Evolutionary conservation across 192 early-diverging fungal species (phyloP).

Genomic region (Umbelopsis ramanniana): DNA sequence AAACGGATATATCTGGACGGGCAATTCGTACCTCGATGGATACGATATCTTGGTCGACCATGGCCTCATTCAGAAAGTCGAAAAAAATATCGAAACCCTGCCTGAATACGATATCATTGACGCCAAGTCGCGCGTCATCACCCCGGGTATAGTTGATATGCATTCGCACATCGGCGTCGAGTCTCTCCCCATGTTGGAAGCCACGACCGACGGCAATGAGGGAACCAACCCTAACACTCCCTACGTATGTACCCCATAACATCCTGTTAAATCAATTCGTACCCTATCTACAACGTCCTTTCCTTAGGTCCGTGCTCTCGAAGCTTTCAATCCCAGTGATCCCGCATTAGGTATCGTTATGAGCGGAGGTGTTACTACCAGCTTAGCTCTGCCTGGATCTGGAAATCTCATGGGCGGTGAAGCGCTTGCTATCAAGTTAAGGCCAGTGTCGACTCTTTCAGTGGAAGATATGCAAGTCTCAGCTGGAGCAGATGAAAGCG

Average conservation of each 20-base stretch:
- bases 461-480: conserved; percentile 63
- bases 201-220: conserved; percentile 58
- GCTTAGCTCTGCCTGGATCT: conserved; percentile 64
- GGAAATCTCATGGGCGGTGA: conserved; percentile 71
- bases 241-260: conserved; percentile 33
- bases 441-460: conserved; percentile 38
- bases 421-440: conserved; percentile 56
- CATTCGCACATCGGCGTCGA: conserved; percentile 60
- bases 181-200: conserved; percentile 49
- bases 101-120: conserved; percentile 56
- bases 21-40: conserved; percentile 52
- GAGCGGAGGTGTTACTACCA: conserved; percentile 66
- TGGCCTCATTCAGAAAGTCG: conserved; percentile 61
- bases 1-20: conserved; percentile 57
- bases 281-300: not conserved
- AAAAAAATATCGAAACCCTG: conserved; percentile 38
- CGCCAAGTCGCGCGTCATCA: conserved; percentile 66
- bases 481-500: conserved; percentile 40
- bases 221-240: conserved; percentile 48
- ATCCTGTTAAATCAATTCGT: not conserved
- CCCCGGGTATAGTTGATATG: conserved; percentile 83
- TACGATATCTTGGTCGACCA: conserved; percentile 59
- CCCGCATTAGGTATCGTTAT: conserved; percentile 51
- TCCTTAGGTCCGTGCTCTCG: conserved; percentile 47
- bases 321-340: conserved; percentile 60